Conservation (phyloP, 441 rosid genomes). For the Dalechampia spathulata region DNA sequence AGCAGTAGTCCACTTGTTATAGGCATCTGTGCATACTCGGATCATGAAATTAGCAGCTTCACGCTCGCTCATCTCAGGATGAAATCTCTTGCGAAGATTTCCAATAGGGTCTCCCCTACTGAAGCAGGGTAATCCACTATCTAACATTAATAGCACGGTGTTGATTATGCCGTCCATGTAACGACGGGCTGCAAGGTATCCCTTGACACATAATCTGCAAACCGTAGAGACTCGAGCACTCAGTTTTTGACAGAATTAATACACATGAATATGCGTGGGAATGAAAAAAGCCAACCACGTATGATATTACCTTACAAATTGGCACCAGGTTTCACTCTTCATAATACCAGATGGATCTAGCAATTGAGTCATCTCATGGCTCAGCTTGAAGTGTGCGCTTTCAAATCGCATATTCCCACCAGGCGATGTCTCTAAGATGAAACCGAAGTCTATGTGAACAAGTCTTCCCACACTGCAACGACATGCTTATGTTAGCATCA, state of each 20-base stretch:
- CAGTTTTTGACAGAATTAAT: not conserved
- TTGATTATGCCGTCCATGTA: constrained; percentile 93
- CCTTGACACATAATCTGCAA: constrained; percentile 85
- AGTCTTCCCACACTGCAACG: constrained; percentile 76
- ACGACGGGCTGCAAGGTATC: constrained; percentile 86
- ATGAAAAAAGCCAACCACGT: not conserved
- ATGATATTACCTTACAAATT: constrained; percentile 58
- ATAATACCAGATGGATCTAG: constrained; percentile 91
- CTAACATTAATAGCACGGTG: constrained; percentile 82
- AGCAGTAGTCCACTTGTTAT: constrained; percentile 96
- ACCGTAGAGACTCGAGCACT: constrained; percentile 2
- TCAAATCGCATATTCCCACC: constrained; percentile 98
- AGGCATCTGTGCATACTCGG: constrained; percentile 81
- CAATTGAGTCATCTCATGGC: constrained; percentile 98
- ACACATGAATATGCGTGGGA: not conserved
- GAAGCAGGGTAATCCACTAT: constrained; percentile 94
- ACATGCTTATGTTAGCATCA: constrained; percentile 9
- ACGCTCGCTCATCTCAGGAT: constrained; percentile 94
- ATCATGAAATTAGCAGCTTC: constrained; percentile 98
- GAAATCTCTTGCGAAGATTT: constrained; percentile 66
- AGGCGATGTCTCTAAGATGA: constrained; percentile 92
- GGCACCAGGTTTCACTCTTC: constrained; percentile 92
- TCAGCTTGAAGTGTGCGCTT: constrained; percentile 97
- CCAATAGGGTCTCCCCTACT: constrained; percentile 97
- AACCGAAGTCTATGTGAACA: constrained; percentile 96